Evolutionary conservation across 345 rosid species (phyloP).

Genomic region (Boechera retrofracta): DNA sequence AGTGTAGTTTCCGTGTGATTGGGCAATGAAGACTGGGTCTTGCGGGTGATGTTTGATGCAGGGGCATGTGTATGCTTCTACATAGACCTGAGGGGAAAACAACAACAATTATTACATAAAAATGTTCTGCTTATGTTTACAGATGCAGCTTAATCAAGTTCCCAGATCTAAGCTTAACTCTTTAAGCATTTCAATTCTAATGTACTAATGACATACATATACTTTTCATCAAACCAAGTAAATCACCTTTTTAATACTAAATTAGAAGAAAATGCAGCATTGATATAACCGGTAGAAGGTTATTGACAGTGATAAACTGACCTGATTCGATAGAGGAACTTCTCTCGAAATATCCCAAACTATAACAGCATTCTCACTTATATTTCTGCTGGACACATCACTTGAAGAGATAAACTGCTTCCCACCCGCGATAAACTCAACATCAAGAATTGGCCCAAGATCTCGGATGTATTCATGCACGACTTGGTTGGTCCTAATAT

Average conservation of each 20-base stretch:
- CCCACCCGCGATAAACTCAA: slow-evolving; percentile 70
- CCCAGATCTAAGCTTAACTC: slow-evolving; percentile 4
- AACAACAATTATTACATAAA: not conserved
- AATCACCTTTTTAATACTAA: not conserved
- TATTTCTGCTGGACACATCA: slow-evolving; percentile 72
- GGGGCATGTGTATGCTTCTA: slow-evolving; percentile 86
- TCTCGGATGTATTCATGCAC: slow-evolving; percentile 61
- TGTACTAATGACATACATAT: not conserved
- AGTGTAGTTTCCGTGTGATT: slow-evolving; percentile 87
- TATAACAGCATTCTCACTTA: slow-evolving; percentile 76
- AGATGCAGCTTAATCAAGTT: not conserved
- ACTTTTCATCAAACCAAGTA: not conserved
- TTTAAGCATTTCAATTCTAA: not conserved
- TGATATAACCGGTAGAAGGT: not conserved
- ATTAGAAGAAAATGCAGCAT: slow-evolving; percentile 3
- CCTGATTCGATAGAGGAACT: slow-evolving; percentile 90
- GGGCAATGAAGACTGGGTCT: slow-evolving; percentile 72
- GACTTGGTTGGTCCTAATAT: slow-evolving; percentile 63
- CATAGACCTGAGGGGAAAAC: slow-evolving; percentile 60
- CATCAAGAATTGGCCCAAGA: slow-evolving; percentile 79
- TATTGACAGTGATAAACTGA: slow-evolving; percentile 32
- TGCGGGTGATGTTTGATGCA: slow-evolving; percentile 70
- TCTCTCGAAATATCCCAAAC: slow-evolving; percentile 79
- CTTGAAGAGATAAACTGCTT: slow-evolving; percentile 79
- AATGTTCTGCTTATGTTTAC: not conserved